phyloP scores from a whole-genome alignment of 352 stramenopile species.

The Phytophthora pini region DNA sequence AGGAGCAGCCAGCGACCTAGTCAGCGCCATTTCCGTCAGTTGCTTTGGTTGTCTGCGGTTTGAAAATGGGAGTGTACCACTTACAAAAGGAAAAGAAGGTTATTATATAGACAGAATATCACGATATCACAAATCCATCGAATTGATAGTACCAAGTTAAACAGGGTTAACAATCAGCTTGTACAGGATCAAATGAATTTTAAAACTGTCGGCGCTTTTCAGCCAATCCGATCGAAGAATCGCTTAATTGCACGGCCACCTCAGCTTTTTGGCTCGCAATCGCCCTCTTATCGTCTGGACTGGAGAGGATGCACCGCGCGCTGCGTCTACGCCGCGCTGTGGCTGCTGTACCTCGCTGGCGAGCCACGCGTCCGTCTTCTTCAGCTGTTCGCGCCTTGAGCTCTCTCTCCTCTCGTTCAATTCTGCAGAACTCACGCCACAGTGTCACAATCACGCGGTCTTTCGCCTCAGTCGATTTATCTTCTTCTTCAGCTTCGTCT shows the following conservation, averaged over 20 bases:
- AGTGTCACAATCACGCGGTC: constrained; percentile 1
- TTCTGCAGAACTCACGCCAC: constrained; percentile 14
- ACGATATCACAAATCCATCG: not conserved
- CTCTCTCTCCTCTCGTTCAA: not conserved
- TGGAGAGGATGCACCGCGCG: constrained; percentile 34
- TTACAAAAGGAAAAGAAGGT: constrained; percentile 5
- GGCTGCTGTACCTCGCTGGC: not conserved
- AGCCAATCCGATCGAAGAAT: too few relatives aligned
- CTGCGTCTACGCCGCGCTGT: constrained; percentile 36
- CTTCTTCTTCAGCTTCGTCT: constrained; percentile 6
- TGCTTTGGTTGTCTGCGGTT: constrained; percentile 19
- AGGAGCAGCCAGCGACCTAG: constrained; percentile 27
- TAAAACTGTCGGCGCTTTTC: constrained; percentile 2
- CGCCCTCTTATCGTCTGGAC: constrained; percentile 32
- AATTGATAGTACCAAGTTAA: not conserved
- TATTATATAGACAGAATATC: not conserved
- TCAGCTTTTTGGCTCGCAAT: constrained; percentile 6
- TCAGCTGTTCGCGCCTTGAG: not conserved
- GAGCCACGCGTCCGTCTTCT: constrained; percentile 1
- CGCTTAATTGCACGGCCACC: constrained; percentile 3
- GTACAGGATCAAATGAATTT: constrained; percentile 21
- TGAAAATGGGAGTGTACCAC: constrained; percentile 11
- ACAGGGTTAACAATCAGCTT: not conserved
- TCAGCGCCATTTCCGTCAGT: constrained; percentile 35
- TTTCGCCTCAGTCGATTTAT: constrained; percentile 19